Evolutionary conservation across 805 yeast genomes (phyloP), one percentile per base, ranked within the genome.

Genomic region (Saccharomycopsis sp.): DNA sequence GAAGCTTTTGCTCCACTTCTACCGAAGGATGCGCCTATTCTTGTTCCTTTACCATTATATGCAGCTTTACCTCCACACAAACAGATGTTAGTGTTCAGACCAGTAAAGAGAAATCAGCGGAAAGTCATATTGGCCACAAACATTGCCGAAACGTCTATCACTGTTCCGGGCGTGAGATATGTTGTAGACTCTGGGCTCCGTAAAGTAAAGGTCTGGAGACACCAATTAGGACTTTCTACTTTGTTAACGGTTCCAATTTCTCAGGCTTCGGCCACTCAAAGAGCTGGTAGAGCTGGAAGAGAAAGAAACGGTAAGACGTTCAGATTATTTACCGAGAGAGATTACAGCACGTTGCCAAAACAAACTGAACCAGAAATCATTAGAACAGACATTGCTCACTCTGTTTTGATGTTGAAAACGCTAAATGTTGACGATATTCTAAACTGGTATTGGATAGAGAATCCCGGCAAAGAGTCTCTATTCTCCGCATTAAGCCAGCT

Each of bases 251-350:
- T 94, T 0, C 94, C 99, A 1, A 85, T 94, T 22, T 91, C 98
- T 0, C 89, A 87, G 67, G 96, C 98, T 0, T 87, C 96, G 47
- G 99, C 98, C 0, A 82, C 88, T 41, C 99, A 94, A 74, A 78
- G 99, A 72, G 84, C 92, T 52, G 99, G 99, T 70, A 88, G 99
- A 78, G 98, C 99, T n/a, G 99, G 99, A 62, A 89, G 99, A 82
- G 98, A 94, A 73, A 79, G 84, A 17, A 82, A 87, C 34, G 99
- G 99, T 50, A 93, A 93, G 70, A 89, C 94, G 51, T 94, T 78
- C 72, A 74, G 98, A 60, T 73, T 94, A 42, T 94, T 86, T 70
- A 84, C 88, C 54, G 98, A 93, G 65, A 69, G 73, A 1, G 86
- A 88, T 59, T 93, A 81, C 65, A 59, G 70, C 2, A 78, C 78